These are phyloP conservation scores for Pseudevernia furfuracea DNA, from an alignment of 495 filamentous ascomycete species.

Conservation along the genomic window DNA sequence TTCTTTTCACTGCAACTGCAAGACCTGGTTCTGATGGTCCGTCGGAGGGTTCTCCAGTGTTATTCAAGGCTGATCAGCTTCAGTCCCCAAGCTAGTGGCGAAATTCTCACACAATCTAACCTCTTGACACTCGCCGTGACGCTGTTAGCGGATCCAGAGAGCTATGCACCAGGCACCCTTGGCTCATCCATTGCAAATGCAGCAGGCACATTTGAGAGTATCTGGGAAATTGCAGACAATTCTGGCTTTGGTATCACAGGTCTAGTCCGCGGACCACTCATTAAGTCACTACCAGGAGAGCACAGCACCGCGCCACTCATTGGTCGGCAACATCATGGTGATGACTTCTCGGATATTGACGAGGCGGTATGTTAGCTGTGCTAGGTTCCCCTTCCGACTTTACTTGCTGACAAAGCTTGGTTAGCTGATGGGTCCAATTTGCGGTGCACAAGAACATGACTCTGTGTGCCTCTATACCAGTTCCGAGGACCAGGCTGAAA, in stretches of 20 bases:
- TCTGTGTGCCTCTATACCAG: slow-evolving; percentile 70
- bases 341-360: slow-evolving; percentile 63
- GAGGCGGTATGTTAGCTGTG: slow-evolving; percentile 41
- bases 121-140: slow-evolving; percentile 86
- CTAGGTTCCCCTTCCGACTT: slow-evolving; percentile 7
- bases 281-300: slow-evolving; percentile 62
- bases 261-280: slow-evolving; percentile 67
- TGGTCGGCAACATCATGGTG: slow-evolving; percentile 54
- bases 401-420: neutral
- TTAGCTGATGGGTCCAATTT: slow-evolving; percentile 64
- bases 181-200: slow-evolving; percentile 89
- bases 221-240: slow-evolving; percentile 95
- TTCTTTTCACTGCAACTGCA: slow-evolving; percentile 81
- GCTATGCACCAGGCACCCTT: slow-evolving; percentile 70
- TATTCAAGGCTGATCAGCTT: slow-evolving; percentile 85
- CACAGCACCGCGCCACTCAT: slow-evolving; percentile 49
- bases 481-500: slow-evolving; percentile 37
- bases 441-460: slow-evolving; percentile 81
- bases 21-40: slow-evolving; percentile 88
- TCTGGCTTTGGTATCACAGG: slow-evolving; percentile 88
- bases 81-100: slow-evolving; percentile 70
- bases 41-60: slow-evolving; percentile 86
- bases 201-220: slow-evolving; percentile 78
- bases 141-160: slow-evolving; percentile 88
- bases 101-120: slow-evolving; percentile 83